phyloP scores from a whole-genome alignment of 352 stramenopile species.

The Bremia lactucae region DNA sequence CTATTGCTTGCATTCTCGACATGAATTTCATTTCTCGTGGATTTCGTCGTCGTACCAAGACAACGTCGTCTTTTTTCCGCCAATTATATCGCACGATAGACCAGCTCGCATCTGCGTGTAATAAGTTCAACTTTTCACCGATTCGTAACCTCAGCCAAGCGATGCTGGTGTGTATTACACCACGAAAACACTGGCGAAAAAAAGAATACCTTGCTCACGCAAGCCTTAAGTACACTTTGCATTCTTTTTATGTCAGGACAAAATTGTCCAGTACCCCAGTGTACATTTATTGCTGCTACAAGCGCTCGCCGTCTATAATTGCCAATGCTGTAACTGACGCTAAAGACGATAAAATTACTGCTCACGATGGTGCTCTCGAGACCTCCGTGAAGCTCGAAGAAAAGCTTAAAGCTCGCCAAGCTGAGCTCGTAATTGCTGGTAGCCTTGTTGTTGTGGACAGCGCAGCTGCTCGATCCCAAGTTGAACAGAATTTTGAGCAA shows the following conservation, averaged over 20 bases:
- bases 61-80: slow-evolving; percentile 37
- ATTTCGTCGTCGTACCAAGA: slow-evolving; percentile 40
- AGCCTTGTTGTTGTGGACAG: slow-evolving; percentile 10
- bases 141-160: not conserved
- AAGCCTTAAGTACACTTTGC: slow-evolving; percentile 21
- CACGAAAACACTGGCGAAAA: slow-evolving; percentile 56
- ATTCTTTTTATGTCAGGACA: slow-evolving; percentile 13
- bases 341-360: not conserved
- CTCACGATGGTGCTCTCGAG: slow-evolving; percentile 10
- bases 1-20: slow-evolving; percentile 39
- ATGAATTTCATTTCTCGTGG: slow-evolving; percentile 33
- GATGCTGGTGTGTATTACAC: slow-evolving; percentile 33
- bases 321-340: not conserved
- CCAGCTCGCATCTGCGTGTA: slow-evolving; percentile 16
- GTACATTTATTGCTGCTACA: slow-evolving; percentile 34
- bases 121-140: not conserved
- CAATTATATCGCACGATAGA: slow-evolving; percentile 25
- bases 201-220: slow-evolving; percentile 40
- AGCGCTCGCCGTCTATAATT: slow-evolving; percentile 1
- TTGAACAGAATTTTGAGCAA: slow-evolving; percentile 11
- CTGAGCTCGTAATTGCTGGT: not conserved
- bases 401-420: slow-evolving; percentile 5
- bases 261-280: slow-evolving; percentile 16
- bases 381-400: slow-evolving; percentile 10
- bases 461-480: slow-evolving; percentile 4